These are phyloP conservation scores for Misopates orontium DNA, from an alignment of 257 asterid genomes.

Conservation along the genomic window DNA sequence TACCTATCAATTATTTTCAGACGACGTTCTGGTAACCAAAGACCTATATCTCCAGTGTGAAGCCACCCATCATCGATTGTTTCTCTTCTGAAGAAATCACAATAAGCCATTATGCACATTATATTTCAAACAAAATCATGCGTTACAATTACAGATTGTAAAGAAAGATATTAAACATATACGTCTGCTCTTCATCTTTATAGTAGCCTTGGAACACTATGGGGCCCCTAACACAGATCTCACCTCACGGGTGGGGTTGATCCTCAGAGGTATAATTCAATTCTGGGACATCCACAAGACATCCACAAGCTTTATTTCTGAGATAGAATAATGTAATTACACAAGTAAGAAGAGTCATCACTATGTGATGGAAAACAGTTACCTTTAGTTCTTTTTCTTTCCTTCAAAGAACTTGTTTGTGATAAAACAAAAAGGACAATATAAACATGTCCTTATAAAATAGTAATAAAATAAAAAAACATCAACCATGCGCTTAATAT, in stretches of 20 bases:
- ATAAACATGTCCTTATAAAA: no score
- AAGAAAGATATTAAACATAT: conserved; percentile 6
- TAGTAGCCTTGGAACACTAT: conserved; percentile 90
- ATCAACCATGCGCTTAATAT: no score
- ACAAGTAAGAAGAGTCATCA: not conserved
- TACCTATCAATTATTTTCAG: conserved; percentile 93
- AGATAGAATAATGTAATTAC: not conserved
- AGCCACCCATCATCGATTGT: conserved; percentile 84
- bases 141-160: not conserved
- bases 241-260: conserved; percentile 96
- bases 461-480: no score
- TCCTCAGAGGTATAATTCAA: conserved; percentile 94
- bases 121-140: conserved; percentile 11
- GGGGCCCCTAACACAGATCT: conserved; percentile 98
- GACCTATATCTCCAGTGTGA: conserved; percentile 96
- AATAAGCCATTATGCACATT: conserved; percentile 25
- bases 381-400: no score
- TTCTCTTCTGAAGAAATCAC: conserved; percentile 65
- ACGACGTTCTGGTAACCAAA: conserved; percentile 94
- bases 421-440: no score
- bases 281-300: conserved; percentile 88
- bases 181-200: conserved; percentile 91
- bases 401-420: no score
- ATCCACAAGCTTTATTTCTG: no score
- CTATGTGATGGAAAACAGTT: not conserved